Evolutionary conservation across 2,329 filamentous ascomycete species (phyloP), one percentile per base, ranked within the genome.

Genomic region (Trichophyton mentagrophytes): DNA sequence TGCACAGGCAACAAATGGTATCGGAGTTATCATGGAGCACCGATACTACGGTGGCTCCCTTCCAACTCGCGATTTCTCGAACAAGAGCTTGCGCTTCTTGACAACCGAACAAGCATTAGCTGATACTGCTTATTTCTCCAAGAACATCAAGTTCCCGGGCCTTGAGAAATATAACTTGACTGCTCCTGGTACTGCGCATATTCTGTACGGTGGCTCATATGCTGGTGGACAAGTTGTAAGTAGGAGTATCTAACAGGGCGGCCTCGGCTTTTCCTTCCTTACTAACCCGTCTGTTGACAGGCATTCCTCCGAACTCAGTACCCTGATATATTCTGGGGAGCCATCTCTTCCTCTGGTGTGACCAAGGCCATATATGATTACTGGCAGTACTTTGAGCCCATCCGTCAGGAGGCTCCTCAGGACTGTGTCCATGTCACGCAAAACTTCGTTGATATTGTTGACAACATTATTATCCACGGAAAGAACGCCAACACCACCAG

Each of bases 201-300:
- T 95, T 62, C 83, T 84, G 0, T 95, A 95, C 63, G 90, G 90
- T 1, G 89, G 89, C 0, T 90, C 87, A 0, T 95, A 95, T 68
- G 88, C 89, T 0, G 90, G 90, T 1, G 86, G 85, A 0, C 87
- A 91, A 65, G 87, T 85, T 8, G 62, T 65, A 61, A 56, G 62
- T 63, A 47, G 25, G 25, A 36, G 40, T n/a, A 15, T 13, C n/a
- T 44, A 17, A n/a, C 40, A 6, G 40, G 11, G 33, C 3, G 33
- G 33, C 1, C 2, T 46, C 42, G 42, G 2, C n/a, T 46, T 46
- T n/a, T 20, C n/a, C 15, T 8, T 20, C 40, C 9, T 30, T 25
- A 22, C 38, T 59, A 20, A 59, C 57, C n/a, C n/a, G 30, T 17
- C 4, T 25, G 1, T 13, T 30, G 20, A n/a, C 22, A 65, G 63